Base-by-base conservation (phyloP, 1,139 yeast genomes). In the Arxiozyma bovina region DNA sequence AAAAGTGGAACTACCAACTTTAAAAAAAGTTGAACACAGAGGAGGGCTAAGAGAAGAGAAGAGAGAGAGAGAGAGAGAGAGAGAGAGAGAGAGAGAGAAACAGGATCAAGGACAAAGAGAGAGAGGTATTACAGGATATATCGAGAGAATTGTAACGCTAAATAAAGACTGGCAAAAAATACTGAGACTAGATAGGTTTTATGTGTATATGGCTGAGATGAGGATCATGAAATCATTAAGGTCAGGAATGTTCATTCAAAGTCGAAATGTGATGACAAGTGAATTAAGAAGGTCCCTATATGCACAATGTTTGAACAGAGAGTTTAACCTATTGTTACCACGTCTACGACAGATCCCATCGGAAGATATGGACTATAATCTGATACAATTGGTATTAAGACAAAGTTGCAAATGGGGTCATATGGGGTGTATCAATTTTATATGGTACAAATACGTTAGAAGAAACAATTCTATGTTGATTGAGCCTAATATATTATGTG, bases 361-460 rank as follows among this genome's bases (percentile, higher is more conserved):
- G 8, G 53, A 55, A 17, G 60, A 57, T 21, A 53, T 63, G 58
- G 68, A 65, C 45, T 60, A 60, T 49, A 46, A 55, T 1, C 60
- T 66, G 49, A 42, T 67, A 54, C 64, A 64, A 43, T 23, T 63
- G 12, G 64, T 55, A 38, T 52, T 67, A 38, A 54, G 59, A 1
- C 59, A 55, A 50, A 61, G 68, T 50, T 64, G 66, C 22, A 61
- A 61, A 40, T 61, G 61, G 58, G 69, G 65, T 1, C 69, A 67
- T 54, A 57, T 60, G 27, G 60, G 56, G 12, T 61, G 68, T 11
- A 60, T 63, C 5, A 58, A 60, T 17, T 61, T 57, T 50, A 56
- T 68, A n/a, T 68, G 70, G 70, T 59, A 66, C 53, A 59, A 60
- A 46, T 67, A 58, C 50, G 70, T 65, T 45, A 52, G 58, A 56